Conservation (phyloP, 805 yeast genomes). For the Metschnikowia anglica region DNA sequence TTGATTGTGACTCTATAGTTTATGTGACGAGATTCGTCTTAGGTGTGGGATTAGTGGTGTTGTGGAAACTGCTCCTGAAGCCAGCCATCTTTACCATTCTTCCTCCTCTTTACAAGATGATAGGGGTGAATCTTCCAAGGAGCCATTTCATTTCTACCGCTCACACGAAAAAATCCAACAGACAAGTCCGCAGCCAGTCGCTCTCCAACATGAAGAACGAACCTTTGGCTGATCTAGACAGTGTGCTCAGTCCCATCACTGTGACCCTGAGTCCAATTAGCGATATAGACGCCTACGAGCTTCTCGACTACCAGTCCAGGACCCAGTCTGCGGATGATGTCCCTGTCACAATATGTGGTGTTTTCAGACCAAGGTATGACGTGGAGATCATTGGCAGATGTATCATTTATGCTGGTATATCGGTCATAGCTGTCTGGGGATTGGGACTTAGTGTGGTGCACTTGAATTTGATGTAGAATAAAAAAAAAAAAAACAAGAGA, state of each 20-base stretch:
- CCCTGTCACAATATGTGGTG: constrained; percentile 37
- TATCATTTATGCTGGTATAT: constrained; percentile 79
- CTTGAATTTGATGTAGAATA: constrained; percentile 8
- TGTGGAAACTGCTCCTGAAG: constrained; percentile 77
- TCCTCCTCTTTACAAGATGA: constrained; percentile 54
- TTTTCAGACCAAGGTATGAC: constrained; percentile 62
- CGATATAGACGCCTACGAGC: constrained; percentile 43
- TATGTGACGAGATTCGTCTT: constrained; percentile 49
- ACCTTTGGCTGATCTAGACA: constrained; percentile 26
- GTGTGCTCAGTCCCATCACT: constrained; percentile 27
- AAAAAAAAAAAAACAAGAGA: background rate
- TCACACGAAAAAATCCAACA: constrained; percentile 29
- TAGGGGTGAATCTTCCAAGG: constrained; percentile 42
- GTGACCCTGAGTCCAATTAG: constrained; percentile 37
- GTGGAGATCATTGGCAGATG: constrained; percentile 76
- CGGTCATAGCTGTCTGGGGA: constrained; percentile 53
- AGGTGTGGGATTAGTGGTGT: constrained; percentile 61
- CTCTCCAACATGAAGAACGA: constrained; percentile 36
- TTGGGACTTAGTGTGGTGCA: constrained; percentile 27
- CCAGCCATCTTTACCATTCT: constrained; percentile 57
- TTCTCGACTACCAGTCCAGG: constrained; percentile 32
- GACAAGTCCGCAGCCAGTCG: constrained; percentile 40
- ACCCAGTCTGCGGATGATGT: constrained; percentile 3
- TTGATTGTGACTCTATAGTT: constrained; percentile 4
- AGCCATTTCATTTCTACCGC: constrained; percentile 41